Base-by-base conservation (phyloP, 2,329 filamentous ascomycete species). In the Colletotrichum trifolii region DNA sequence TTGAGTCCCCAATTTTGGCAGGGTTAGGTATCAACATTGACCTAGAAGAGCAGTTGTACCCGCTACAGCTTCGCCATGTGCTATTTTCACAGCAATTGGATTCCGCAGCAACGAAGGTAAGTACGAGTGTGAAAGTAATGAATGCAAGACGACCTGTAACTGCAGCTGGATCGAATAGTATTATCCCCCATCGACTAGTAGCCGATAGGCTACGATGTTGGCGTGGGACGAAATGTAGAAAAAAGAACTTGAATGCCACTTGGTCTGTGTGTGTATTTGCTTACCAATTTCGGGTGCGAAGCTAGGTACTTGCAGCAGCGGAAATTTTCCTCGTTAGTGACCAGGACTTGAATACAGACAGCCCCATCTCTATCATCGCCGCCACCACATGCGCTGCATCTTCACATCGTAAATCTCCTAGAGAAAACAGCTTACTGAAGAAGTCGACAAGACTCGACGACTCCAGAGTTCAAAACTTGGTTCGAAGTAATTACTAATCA, bases 211-310 rank as follows among this genome's bases (percentile, higher is more conserved):
- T 15, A 25, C 25, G 25, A 25, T 25, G 25, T 25, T 25, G 25
- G 25, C 25, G 4, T 25, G 25, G 25, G 25, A 25, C 25, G 25
- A 25, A 25, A 3, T 6, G 12, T 6, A 8, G 13, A 33, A 48
- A 34, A 33, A 17, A 11, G 15, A 46, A 46, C 15, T 6, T 9
- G 52, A 47, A 15, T 35, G 13, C 15, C 25, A 25, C 25, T 25
- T 57, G 59, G 63, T 57, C 59, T 57, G 59, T 66, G 63, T 25
- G 25, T 66, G 59, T 66, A 63, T 57, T 34, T 66, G 63, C 63
- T 66, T 55, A 66, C 58, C 63, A 66, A 66, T 66, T 66, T 61
- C 34, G 17, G 17, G 58, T 62, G 58, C 39, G 53, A 35, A 57
- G 52, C 43, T 63, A n/a, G n/a, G n/a, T n/a, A 66, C 63, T 39